These are phyloP conservation scores for Aegilops bicornis DNA, from an alignment of 176 grass and related monocot species.

Conservation along the genomic window DNA sequence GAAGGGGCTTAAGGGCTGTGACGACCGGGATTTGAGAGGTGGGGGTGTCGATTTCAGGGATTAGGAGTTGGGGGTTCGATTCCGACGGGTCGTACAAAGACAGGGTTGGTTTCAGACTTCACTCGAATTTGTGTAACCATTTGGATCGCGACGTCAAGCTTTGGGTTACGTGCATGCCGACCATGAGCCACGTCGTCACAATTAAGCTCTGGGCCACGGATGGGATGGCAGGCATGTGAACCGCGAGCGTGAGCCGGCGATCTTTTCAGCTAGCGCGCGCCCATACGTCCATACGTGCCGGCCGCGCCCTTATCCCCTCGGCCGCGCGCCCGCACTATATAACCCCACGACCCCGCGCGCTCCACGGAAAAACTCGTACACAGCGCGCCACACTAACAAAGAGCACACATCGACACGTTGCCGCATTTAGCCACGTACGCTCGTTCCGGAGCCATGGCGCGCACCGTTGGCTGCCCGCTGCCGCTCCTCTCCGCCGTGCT, in stretches of 20 bases:
- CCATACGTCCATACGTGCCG: background rate
- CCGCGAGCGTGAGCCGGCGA: background rate
- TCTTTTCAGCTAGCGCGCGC: background rate
- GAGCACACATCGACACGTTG: background rate
- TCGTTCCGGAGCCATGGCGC: conserved; percentile 15
- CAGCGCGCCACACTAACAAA: background rate
- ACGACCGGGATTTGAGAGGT: no score
- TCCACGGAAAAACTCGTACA: background rate
- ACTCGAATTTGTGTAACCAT: background rate
- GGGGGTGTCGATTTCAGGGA: no score
- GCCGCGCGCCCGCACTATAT: background rate
- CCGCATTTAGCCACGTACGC: background rate
- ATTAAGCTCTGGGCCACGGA: background rate
- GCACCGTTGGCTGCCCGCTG: background rate
- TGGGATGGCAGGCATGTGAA: background rate
- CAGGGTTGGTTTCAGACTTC: no score
- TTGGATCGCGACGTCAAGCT: background rate
- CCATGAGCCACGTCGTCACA: background rate
- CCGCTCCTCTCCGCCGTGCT: background rate
- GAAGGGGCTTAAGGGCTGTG: no score
- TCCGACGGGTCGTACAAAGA: no score
- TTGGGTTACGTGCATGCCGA: background rate
- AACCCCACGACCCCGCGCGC: background rate
- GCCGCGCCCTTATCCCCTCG: conserved; percentile 4
- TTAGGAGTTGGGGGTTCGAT: no score